Evolutionary conservation across 306 rosid genomes (phyloP), one percentile per base, ranked within the genome.

Genomic region (Potentilla sterilis): DNA sequence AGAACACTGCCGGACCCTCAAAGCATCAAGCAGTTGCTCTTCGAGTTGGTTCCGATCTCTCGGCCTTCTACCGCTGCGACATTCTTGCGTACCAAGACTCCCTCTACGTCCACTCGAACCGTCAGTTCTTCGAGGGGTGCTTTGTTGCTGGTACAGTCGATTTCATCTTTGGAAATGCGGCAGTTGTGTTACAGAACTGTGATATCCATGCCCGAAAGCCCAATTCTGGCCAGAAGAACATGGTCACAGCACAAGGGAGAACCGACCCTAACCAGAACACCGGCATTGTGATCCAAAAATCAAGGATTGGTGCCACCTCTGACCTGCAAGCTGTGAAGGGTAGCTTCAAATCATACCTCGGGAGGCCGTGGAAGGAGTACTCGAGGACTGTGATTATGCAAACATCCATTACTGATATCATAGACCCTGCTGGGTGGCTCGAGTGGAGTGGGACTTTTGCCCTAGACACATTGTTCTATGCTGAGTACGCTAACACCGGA

Each of bases 11-110:
- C 0, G 98, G 98, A 0, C 88, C 97, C 9, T 84, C 97, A 15
- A 95, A 95, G 88, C 96, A 95, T 84, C 97, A 95, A 73, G 98
- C 98, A 0, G 98, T 95, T 49, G 98, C 97, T 12, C 89, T 95
- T 6, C 72, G 98, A 2, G 97, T 90, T 0, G 98, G 98, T 28
- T 88, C 88, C 0, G 98, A 95, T 80, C 86, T 92, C 46, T 87
- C 98, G 0, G 98, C 98, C 2, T 95, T 95, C 81, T 92, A 86
- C 87, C 79, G 78, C 0, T 86, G 93, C 42, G 96, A 87, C 85
- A 2, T 92, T 63, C 61, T 95, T 4, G 98, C 97, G 1, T 92
- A 82, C 84, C 98, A 95, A 81, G 98, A 95, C 73, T 85, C 96
- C 6, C 97, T 95, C 41, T 95, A 95, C 54, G 98, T 92, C 52